Base-by-base conservation (phyloP, 2,329 filamentous ascomycete genomes). In the Botrytis sinoallii region DNA sequence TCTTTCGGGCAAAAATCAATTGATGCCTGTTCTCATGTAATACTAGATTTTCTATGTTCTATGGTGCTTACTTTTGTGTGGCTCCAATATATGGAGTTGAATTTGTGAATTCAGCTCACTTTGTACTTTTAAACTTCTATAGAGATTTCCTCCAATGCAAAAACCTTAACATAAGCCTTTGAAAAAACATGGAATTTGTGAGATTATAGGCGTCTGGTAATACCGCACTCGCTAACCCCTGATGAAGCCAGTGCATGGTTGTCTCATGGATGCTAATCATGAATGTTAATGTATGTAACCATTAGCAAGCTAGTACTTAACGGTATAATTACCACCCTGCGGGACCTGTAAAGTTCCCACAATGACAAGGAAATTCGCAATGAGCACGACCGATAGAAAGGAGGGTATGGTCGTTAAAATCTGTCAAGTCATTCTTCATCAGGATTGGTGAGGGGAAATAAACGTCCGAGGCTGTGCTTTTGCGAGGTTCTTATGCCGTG, bases 11-110 rank as follows among this genome's bases (percentile, higher is more conserved):
- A 61, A 40, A 42, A 40, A 52, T 48, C 25, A 18, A 32, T 72
- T 61, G 52, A 65, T 69, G 71, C 71, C 71, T 72, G 29, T 40
- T 72, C 9, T 52, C 32, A 61, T 61, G 64, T 69, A 61, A 72
- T 42, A 60, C 40, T 14, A 61, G 42, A 69, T 22, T 46, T 69
- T 38, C 48, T 32, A 40, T 68, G 12, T 32, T 72, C 9, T 38
- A 42, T 60, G 52, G 63, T 48, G 64, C 71, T 72, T 69, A 69
- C 55, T 57, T 71, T 65, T 16, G 20, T 32, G 40, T 32, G 71
- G 25, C 42, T 69, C 42, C 64, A 38, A 12, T 38, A 61, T 32
- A 20, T 12, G 55, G 7, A 29, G n/a, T 52, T 40, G 22, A 20
- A 42, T 65, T 20, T 7, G 3, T 20, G 32, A n/a, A 42, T 69